Conservation (phyloP, 2,329 filamentous ascomycete genomes). For the Aspergillus latus region DNA sequence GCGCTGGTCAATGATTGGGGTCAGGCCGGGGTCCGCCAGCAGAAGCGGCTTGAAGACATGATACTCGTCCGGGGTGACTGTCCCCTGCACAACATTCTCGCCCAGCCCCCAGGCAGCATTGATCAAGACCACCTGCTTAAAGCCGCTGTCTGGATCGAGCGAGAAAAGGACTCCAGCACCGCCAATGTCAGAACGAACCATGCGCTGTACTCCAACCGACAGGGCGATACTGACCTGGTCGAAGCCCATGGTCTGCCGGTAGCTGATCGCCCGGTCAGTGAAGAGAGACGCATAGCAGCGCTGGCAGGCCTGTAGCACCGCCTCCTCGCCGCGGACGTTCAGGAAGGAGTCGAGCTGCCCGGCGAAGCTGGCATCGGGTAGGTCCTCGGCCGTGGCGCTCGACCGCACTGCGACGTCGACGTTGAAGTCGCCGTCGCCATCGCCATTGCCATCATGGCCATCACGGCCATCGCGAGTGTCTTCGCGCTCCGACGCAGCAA, state of each 20-base stretch:
- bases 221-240: constrained; percentile 24
- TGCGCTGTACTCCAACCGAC: constrained; percentile 27
- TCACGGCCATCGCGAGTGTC: too few relatives aligned
- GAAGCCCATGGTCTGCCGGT: constrained; percentile 27
- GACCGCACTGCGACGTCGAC: constrained; percentile 41
- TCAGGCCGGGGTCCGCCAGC: constrained; percentile 18
- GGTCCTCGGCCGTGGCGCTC: constrained; percentile 42
- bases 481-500: constrained; percentile 10
- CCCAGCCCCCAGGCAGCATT: constrained; percentile 42
- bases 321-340: constrained; percentile 35
- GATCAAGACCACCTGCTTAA: constrained; percentile 43
- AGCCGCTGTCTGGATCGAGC: constrained; percentile 43
- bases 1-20: constrained; percentile 39
- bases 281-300: constrained; percentile 44
- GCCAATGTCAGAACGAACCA: constrained; percentile 35
- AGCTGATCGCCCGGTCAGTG: constrained; percentile 40
- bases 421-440: constrained; percentile 16
- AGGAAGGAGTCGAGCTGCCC: constrained; percentile 42
- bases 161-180: constrained; percentile 45
- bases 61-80: constrained; percentile 43
- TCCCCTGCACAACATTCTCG: constrained; percentile 42
- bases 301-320: constrained; percentile 36
- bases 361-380: constrained; percentile 42
- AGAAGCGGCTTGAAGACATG: constrained; percentile 42
- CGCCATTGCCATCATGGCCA: constrained; percentile 1